Percentiles rank a stretch among this genome's conserved stretches.
Conservation (phyloP, 805 yeast species). For the Saccharomyces jurei region DNA sequence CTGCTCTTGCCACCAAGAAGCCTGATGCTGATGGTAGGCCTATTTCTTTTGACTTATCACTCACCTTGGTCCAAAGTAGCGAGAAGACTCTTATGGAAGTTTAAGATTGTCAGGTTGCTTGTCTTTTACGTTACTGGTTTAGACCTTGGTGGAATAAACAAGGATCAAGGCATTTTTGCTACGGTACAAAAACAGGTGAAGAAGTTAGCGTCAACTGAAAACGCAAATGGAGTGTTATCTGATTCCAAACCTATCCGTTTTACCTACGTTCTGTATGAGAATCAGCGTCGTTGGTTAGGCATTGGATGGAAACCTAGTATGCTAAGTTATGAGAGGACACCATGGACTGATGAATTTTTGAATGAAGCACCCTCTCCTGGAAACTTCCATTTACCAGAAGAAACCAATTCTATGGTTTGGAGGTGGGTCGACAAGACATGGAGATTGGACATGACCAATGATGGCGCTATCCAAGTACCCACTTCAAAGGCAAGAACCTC, state of each 20-base stretch:
- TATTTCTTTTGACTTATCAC: constrained; percentile 69
- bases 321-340: constrained; percentile 83
- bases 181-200: constrained; percentile 36
- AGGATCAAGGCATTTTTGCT: constrained; percentile 36
- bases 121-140: constrained; percentile 83
- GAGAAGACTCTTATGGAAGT: constrained; percentile 78
- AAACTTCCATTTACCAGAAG: constrained; percentile 73
- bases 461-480: constrained; percentile 70
- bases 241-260: constrained; percentile 51
- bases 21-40: constrained; percentile 50
- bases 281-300: constrained; percentile 95
- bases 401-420: constrained; percentile 72
- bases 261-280: constrained; percentile 87
- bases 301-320: constrained; percentile 97
- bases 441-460: constrained; percentile 84
- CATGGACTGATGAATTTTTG: constrained; percentile 95
- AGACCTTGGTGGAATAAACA: constrained; percentile 51
- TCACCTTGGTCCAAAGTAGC: constrained; percentile 79
- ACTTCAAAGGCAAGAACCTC: constrained; percentile 46
- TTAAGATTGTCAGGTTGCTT: constrained; percentile 55
- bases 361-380: constrained; percentile 79
- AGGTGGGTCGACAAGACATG: constrained; percentile 92
- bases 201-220: constrained; percentile 25
- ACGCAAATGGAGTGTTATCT: constrained; percentile 4
- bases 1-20: constrained; percentile 65